Conservation (phyloP, 1,139 yeast species). For the Yamadazyma pseudoaaseri region DNA sequence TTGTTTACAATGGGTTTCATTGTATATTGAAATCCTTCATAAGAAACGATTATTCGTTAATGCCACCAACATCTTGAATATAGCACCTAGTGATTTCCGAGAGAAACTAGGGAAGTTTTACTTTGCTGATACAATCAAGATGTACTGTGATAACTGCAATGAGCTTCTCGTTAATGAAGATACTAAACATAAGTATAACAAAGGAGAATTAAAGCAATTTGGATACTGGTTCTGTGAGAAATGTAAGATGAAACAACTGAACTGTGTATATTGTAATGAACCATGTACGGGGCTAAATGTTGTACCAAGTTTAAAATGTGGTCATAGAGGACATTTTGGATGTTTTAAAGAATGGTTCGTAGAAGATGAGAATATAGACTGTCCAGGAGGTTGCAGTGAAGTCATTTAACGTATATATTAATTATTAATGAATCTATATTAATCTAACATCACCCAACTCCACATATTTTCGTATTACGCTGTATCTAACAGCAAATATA, state of each 20-base stretch:
- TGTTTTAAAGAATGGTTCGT: conserved; percentile 82
- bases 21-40: conserved; percentile 58
- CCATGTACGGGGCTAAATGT: conserved; percentile 75
- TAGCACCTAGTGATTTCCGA: conserved; percentile 35
- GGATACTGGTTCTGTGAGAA: conserved; percentile 87
- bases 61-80: conserved; percentile 58
- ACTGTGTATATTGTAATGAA: conserved; percentile 78
- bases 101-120: conserved; percentile 21
- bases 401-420: not conserved
- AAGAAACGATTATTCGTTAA: conserved; percentile 52
- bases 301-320: conserved; percentile 68
- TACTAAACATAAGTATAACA: conserved; percentile 33
- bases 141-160: conserved; percentile 69
- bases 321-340: conserved; percentile 83
- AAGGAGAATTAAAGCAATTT: conserved; percentile 22
- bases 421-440: conserved; percentile 23
- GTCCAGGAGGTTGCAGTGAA: conserved; percentile 75
- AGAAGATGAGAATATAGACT: conserved; percentile 59
- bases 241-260: conserved; percentile 59
- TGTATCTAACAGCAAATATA: conserved; percentile 74
- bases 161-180: conserved; percentile 63
- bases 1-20: conserved; percentile 54
- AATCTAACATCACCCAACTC: conserved; percentile 42
- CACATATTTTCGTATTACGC: conserved; percentile 42
- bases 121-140: conserved; percentile 16